A percentile compares a stretch with the other conserved stretches of the same genome.
These are phyloP conservation scores for Colletotrichum caudatum DNA, from an alignment of 2,329 filamentous ascomycete species.

Conservation along the genomic window DNA sequence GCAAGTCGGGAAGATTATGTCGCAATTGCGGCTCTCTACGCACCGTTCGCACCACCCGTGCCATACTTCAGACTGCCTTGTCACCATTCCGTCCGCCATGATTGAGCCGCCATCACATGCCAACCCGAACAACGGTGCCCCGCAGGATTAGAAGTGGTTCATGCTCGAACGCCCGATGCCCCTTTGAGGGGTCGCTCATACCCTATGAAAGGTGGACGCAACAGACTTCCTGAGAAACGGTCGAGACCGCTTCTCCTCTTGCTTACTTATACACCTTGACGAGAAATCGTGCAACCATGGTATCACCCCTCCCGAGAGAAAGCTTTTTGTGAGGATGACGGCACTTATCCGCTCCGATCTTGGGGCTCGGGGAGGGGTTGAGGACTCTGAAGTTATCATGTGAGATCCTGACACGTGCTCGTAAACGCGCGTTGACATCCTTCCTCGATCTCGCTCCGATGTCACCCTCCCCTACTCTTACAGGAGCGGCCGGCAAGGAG, in stretches of 20 bases:
- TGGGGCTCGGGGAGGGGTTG: neutral
- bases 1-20: slow-evolving; percentile 13
- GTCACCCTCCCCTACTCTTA: neutral
- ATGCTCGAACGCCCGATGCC: slow-evolving; percentile 7
- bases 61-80: neutral
- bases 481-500: neutral
- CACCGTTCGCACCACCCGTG: neutral
- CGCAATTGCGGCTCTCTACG: slow-evolving; percentile 22
- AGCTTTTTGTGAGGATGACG: slow-evolving; percentile 11
- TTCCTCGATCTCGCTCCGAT: neutral
- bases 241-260: neutral
- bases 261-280: neutral
- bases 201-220: slow-evolving; percentile 16
- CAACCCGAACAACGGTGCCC: slow-evolving; percentile 9
- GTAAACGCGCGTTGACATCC: neutral
- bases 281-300: neutral
- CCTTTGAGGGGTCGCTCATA: slow-evolving; percentile 5
- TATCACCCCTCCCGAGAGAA: neutral
- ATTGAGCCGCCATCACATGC: slow-evolving; percentile 26
- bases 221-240: slow-evolving; percentile 4
- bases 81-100: neutral
- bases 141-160: slow-evolving; percentile 21
- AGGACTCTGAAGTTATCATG: slow-evolving; percentile 1
- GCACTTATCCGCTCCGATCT: neutral
- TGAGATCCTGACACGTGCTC: neutral